Evolutionary conservation across 441 rosid species (phyloP), one percentile per base, ranked within the genome.

Genomic region (Rhodomyrtus psidioides): DNA sequence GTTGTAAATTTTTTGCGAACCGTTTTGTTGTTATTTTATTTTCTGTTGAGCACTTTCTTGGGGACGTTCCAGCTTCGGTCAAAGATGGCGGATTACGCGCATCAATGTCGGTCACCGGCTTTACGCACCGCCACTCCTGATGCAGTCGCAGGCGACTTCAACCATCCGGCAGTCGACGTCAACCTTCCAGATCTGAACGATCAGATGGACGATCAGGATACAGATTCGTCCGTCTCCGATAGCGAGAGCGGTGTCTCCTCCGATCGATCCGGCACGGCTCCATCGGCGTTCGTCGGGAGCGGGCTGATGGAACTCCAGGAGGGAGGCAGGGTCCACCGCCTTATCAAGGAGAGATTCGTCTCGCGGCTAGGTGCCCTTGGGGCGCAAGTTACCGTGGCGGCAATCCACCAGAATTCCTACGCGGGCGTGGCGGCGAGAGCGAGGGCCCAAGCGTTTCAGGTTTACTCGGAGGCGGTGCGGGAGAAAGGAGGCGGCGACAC

Each of bases 381-480:
- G 6, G 84, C 76, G 55, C 92, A 88, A 83, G 86, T 92, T 4
- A 54, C 90, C 87, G 89, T 94, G 34, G 86, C 88, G 83, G 89
- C 92, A 0, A 85, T 97, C 62, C 92, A 90, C 6, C 90, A 89
- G 86, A 94, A 94, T 55, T 75, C 88, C 1, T 92, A 88, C 82
- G 19, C 86, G 2, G 90, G 89, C 26, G 53, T 86, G 12, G 84
- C 84, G 57, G 90, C 91, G 46, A 91, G 86, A 84, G 99, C 98
- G 1, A 94, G 89, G 86, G 70, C 90, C 57, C 95, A 92, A 44
- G 87, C 93, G 3, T 97, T 95, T 85, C 95, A 90, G 86, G 85
- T 94, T 27, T 94, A 90, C 39, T 44, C 83, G 24, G 92, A 90
- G 86, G 98, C 98, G 51, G 87, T 89, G 89, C 92, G 89, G 88